These are phyloP conservation scores for Nemania diffusa DNA, from an alignment of 2,329 filamentous ascomycete genomes.

Conservation along the genomic window DNA sequence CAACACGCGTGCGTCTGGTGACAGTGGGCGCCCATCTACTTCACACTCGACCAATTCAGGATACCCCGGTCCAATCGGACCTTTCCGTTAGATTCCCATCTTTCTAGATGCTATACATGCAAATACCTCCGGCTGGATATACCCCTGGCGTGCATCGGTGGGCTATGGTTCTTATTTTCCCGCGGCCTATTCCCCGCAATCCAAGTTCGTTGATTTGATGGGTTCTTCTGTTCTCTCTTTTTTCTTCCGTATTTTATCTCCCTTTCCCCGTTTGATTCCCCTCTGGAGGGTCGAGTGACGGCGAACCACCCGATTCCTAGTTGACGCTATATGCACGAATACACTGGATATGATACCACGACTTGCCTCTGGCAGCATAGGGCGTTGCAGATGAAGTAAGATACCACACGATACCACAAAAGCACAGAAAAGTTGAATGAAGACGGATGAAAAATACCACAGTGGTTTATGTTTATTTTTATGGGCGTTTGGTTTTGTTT, in stretches of 20 bases:
- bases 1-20: constrained; percentile 83
- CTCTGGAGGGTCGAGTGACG: constrained; percentile 39
- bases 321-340: constrained; percentile 50
- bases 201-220: constrained; percentile 6
- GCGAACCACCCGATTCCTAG: constrained; percentile 44
- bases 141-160: constrained; percentile 69
- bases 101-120: constrained; percentile 61
- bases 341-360: constrained; percentile 51
- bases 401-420: constrained; percentile 48
- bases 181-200: constrained; percentile 30
- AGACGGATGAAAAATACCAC: constrained; percentile 44
- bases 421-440: constrained; percentile 47
- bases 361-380: constrained; percentile 46
- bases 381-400: constrained; percentile 50
- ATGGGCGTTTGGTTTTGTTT: constrained; percentile 28
- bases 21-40: constrained; percentile 91
- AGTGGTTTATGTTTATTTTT: constrained; percentile 34
- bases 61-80: constrained; percentile 93
- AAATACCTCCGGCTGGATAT: constrained; percentile 72
- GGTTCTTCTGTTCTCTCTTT: not conserved
- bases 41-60: constrained; percentile 95
- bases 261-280: constrained; percentile 40
- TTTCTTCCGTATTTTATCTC: constrained; percentile 10
- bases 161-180: constrained; percentile 51
- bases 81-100: constrained; percentile 80